phyloP scores from a whole-genome alignment of 1,139 yeast genomes.

The Debaryomyces psychrophilus region DNA sequence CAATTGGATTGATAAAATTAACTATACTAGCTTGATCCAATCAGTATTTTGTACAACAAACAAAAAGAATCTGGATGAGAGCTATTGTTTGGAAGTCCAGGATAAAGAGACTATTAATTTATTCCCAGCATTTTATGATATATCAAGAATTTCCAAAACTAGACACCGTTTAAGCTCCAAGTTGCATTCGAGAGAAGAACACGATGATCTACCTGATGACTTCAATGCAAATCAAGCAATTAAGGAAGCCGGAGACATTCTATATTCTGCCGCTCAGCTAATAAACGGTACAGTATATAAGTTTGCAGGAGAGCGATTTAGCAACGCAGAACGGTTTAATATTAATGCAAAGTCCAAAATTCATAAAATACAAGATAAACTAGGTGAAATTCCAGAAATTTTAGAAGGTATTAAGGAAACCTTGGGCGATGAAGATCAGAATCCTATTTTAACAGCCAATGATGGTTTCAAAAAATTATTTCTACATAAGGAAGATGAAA shows the following conservation, averaged over 20 bases:
- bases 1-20: constrained; percentile 38
- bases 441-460: not conserved
- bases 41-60: constrained; percentile 48
- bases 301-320: constrained; percentile 26
- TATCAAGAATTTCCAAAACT: constrained; percentile 9
- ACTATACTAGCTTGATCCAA: constrained; percentile 36
- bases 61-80: constrained; percentile 20
- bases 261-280: constrained; percentile 20
- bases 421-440: not conserved
- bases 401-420: not conserved
- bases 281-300: constrained; percentile 25
- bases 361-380: constrained; percentile 18
- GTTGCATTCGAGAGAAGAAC: not conserved
- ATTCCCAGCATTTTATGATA: constrained; percentile 33
- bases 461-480: constrained; percentile 1
- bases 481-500: not conserved
- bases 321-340: constrained; percentile 23
- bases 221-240: constrained; percentile 22
- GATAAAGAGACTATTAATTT: constrained; percentile 29
- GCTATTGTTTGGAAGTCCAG: constrained; percentile 44
- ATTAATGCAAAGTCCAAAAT: constrained; percentile 24
- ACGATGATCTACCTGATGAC: not conserved
- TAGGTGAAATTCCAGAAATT: not conserved
- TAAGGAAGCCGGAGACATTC: constrained; percentile 27
- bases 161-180: not conserved